Percentiles rank a stretch among this genome's conserved stretches.
Conservation (phyloP, 129 eudicot species). For the Lonicera japonica region DNA sequence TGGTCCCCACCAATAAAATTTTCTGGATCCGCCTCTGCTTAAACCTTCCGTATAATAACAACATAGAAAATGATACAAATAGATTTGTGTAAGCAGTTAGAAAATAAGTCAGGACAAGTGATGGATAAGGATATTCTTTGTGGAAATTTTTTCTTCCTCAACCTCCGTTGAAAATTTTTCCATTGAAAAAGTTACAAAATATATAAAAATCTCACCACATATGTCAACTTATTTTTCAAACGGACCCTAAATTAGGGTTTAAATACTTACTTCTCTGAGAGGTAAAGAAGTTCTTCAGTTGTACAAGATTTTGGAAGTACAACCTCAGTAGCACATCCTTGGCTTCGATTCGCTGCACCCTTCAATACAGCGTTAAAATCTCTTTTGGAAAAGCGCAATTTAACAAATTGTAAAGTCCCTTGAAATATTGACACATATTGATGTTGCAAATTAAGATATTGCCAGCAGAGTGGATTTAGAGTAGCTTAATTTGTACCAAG, state of each 20-base stretch:
- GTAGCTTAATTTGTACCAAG: slow-evolving; percentile 6
- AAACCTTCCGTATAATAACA: too few species aligned
- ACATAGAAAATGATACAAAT: background rate
- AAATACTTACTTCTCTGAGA: background rate
- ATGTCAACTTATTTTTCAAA: background rate
- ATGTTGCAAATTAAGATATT: background rate
- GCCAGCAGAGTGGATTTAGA: background rate
- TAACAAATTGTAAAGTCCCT: background rate
- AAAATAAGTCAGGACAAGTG: background rate
- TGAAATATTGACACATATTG: background rate
- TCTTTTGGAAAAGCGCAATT: too few species aligned
- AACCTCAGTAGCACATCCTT: background rate
- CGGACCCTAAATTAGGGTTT: background rate
- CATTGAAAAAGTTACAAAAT: too few species aligned
- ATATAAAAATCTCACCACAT: too few species aligned
- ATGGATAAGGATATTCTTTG: too few species aligned
- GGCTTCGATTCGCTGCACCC: background rate
- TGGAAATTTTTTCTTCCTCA: too few species aligned
- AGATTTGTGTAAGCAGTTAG: background rate
- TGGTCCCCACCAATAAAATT: too few species aligned
- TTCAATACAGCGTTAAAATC: background rate
- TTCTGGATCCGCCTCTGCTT: too few species aligned
- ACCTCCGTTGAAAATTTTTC: background rate
- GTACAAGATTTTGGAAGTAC: background rate
- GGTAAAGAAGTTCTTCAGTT: background rate